Evolutionary conservation across 2,329 filamentous ascomycete genomes (phyloP), one percentile per base, ranked within the genome.

Genomic region (Penicillium olsonii): DNA sequence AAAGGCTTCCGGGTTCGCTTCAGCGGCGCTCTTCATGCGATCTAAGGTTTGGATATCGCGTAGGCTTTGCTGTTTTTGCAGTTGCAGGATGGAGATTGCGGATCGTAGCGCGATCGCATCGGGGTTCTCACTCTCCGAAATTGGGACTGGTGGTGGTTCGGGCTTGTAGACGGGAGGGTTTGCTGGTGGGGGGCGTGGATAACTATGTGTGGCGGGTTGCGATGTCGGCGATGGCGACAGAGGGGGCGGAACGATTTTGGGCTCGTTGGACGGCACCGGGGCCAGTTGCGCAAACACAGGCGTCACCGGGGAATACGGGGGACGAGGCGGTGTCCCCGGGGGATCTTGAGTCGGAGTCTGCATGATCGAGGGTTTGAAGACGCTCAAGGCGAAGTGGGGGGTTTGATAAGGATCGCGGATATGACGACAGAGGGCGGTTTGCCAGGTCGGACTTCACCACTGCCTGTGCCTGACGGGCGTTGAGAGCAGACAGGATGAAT

Each of bases 81-180:
- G 79, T 73, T 95, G 90, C 39, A 97, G 78, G 43, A 96, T 85
- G 8, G 89, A 87, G 52, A 96, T 90, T 38, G 92, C 89, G 20
- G 88, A 89, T 57, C 87, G 85, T 52, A 96, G 79, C 5, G 92
- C 92, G 52, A 96, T 87, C 19, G 87, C 90, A 75, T 97, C 92
- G 7, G 90, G 85, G 65, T 95, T 95, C 47, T 75, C 71, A 45
- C 73, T 74, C 49, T 77, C 72, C 24, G 72, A 75, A 45, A 78
- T 70, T 9, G 75, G 74, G 3, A 75, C 64, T 2, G 74, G 64
- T n/a, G 69, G 54, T 1, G 74, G 72, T 46, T 71, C 66, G 2
- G 67, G 63, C 12, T 61, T 65, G 38, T 72, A 67, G 37, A 63
- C 60, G 1, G 62, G 50, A 7, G 60, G 56, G 11, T 38, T 46